Conservation (phyloP, 495 filamentous ascomycete genomes). For the Penicillium maclennaniae region DNA sequence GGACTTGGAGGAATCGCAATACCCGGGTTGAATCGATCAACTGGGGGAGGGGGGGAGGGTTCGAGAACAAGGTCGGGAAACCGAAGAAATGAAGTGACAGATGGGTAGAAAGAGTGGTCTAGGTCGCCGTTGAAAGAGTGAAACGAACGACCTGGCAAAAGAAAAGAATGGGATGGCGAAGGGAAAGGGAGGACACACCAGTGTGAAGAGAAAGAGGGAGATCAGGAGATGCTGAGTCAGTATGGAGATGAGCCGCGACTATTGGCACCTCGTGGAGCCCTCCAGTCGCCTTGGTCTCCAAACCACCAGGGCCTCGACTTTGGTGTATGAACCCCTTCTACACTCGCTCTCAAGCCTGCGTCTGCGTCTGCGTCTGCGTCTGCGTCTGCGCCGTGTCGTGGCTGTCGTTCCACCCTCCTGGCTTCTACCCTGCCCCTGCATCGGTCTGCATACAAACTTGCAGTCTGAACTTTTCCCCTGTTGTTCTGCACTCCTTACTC, state of each 20-base stretch:
- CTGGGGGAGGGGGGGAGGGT: background rate
- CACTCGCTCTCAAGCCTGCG: too few relatives aligned
- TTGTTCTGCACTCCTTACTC: constrained; percentile 14
- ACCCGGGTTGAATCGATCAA: constrained; percentile 31
- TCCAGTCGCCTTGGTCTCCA: constrained; percentile 1
- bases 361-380: background rate
- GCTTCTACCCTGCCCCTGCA: constrained; percentile 18
- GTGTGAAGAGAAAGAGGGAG: constrained; percentile 26
- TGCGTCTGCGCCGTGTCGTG: too few relatives aligned
- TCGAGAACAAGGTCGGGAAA: constrained; percentile 17
- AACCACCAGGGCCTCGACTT: constrained; percentile 7
- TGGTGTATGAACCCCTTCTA: too few relatives aligned
- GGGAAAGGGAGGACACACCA: constrained; percentile 24
- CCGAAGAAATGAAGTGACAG: constrained; percentile 30
- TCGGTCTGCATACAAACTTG: constrained; percentile 10
- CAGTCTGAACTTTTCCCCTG: constrained; percentile 2
- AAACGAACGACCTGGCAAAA: constrained; percentile 37
- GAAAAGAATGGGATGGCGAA: constrained; percentile 22
- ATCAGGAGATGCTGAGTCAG: constrained; percentile 34
- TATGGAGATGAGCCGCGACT: constrained; percentile 4
- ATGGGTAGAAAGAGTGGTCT: constrained; percentile 25
- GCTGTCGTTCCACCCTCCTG: background rate
- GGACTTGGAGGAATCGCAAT: constrained; percentile 18
- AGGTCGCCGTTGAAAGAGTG: constrained; percentile 42
- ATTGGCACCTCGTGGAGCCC: constrained; percentile 20